Evolutionary conservation across 495 filamentous ascomycete genomes (phyloP).

Genomic region (Penicilliopsis zonata): DNA sequence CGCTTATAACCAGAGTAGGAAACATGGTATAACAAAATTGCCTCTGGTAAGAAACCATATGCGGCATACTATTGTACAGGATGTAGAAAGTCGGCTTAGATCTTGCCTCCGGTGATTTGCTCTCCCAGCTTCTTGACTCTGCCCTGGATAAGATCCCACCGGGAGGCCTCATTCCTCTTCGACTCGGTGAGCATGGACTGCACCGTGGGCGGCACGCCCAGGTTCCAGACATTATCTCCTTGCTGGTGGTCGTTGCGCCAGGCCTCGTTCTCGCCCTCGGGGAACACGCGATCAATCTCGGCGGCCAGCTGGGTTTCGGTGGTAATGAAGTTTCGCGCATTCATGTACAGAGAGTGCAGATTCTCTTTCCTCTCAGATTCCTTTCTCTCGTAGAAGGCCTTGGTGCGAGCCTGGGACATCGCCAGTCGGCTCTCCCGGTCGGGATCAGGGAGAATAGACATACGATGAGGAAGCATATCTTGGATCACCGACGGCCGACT

Average conservation of each 20-base stretch:
- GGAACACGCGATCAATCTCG: conserved; percentile 50
- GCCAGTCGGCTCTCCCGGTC: conserved; percentile 32
- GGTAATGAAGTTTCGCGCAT: conserved; percentile 52
- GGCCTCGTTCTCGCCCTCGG: conserved; percentile 33
- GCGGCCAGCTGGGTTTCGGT: conserved; percentile 47
- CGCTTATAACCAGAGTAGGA: too few species aligned
- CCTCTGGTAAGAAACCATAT: not conserved
- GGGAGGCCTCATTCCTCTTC: conserved; percentile 18
- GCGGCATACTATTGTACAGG: conserved; percentile 12
- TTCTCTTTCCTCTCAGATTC: conserved; percentile 27
- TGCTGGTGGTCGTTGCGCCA: conserved; percentile 31
- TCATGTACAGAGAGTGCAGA: conserved; percentile 52
- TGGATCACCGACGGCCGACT: conserved; percentile 40
- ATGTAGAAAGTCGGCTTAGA: conserved; percentile 20
- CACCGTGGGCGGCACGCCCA: conserved; percentile 40
- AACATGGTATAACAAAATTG: too few species aligned
- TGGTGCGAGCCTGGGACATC: conserved; percentile 25
- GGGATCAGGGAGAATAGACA: conserved; percentile 31
- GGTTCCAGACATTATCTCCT: conserved; percentile 47
- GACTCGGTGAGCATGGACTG: conserved; percentile 21
- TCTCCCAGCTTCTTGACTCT: conserved; percentile 55
- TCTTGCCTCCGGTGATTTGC: conserved; percentile 57
- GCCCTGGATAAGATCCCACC: conserved; percentile 36
- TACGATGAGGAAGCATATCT: conserved; percentile 27
- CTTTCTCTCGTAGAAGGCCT: conserved; percentile 24